Evolutionary conservation across 441 rosid genomes (phyloP).

Genomic region (Lepidium campestre): DNA sequence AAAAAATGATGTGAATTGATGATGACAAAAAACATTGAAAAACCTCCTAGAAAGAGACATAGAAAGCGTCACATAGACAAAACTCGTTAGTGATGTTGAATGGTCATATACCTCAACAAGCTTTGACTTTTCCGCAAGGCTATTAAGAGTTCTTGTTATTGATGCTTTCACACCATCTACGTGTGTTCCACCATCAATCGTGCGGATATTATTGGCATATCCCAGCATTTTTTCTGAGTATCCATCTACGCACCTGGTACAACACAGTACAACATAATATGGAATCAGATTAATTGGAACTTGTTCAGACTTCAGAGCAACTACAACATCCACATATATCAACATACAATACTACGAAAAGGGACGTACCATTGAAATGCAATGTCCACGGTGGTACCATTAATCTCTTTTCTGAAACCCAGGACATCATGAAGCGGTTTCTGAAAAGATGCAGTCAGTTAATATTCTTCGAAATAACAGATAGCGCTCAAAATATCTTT

Average conservation of each 20-base stretch:
- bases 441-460: constrained; percentile 33
- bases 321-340: background rate
- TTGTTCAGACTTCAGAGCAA: background rate
- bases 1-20: background rate
- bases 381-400: constrained; percentile 61
- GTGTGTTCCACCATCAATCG: constrained; percentile 92
- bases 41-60: background rate
- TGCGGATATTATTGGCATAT: constrained; percentile 87
- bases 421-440: constrained; percentile 80
- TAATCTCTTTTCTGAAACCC: constrained; percentile 59
- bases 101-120: constrained; percentile 45
- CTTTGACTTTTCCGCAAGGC: constrained; percentile 77
- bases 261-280: constrained; percentile 17
- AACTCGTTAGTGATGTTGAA: background rate
- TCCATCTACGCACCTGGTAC: constrained; percentile 88
- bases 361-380: constrained; percentile 82
- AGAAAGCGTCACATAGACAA: background rate
- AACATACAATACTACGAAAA: background rate
- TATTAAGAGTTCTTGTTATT: constrained; percentile 80
- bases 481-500: background rate
- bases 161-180: constrained; percentile 91
- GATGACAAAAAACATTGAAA: background rate
- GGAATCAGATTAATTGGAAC: background rate
- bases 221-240: constrained; percentile 89
- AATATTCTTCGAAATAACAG: background rate